Percentiles rank a stretch among this genome's conserved stretches.
Conservation (phyloP, 2,329 filamentous ascomycete species). For the Metarhizium anisopliae region DNA sequence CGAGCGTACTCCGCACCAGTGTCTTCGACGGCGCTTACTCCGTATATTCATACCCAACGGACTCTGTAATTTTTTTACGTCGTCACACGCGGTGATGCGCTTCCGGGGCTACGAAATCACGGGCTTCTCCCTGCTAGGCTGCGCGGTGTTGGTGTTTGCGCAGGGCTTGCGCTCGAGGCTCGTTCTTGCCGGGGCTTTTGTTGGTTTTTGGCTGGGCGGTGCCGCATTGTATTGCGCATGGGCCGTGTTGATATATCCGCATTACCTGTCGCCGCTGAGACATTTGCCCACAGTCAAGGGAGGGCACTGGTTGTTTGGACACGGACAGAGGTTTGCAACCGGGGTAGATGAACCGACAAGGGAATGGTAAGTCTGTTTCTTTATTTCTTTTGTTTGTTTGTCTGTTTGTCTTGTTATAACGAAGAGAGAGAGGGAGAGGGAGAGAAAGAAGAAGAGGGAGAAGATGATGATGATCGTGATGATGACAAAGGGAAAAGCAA, state of each 20-base stretch:
- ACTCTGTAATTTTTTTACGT: neutral
- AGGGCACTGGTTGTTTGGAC: slow-evolving; percentile 39
- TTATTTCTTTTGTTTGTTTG: neutral
- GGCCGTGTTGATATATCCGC: slow-evolving; percentile 37
- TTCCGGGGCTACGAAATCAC: slow-evolving; percentile 10
- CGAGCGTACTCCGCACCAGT: too few species aligned
- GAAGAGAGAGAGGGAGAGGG: too few species aligned
- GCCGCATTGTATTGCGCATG: slow-evolving; percentile 29
- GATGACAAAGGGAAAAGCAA: too few species aligned
- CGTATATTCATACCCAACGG: too few species aligned
- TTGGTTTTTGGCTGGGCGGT: slow-evolving; percentile 25
- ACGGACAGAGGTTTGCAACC: slow-evolving; percentile 30
- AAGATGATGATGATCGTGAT: too few species aligned
- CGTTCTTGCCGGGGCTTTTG: slow-evolving; percentile 25
- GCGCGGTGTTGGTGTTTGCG: slow-evolving; percentile 11
- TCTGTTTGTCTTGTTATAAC: too few species aligned
- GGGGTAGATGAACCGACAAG: slow-evolving; percentile 35
- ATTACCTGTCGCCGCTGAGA: slow-evolving; percentile 39
- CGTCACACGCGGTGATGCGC: neutral
- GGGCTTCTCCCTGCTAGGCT: slow-evolving; percentile 15
- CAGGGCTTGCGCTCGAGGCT: slow-evolving; percentile 19
- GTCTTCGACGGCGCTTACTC: too few species aligned
- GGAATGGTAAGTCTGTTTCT: slow-evolving; percentile 33
- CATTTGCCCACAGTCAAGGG: slow-evolving; percentile 35
- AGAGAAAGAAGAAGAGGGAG: too few species aligned